Base-by-base conservation (phyloP, 2,329 filamentous ascomycete species). In the Pezizomycotina sp. region DNA sequence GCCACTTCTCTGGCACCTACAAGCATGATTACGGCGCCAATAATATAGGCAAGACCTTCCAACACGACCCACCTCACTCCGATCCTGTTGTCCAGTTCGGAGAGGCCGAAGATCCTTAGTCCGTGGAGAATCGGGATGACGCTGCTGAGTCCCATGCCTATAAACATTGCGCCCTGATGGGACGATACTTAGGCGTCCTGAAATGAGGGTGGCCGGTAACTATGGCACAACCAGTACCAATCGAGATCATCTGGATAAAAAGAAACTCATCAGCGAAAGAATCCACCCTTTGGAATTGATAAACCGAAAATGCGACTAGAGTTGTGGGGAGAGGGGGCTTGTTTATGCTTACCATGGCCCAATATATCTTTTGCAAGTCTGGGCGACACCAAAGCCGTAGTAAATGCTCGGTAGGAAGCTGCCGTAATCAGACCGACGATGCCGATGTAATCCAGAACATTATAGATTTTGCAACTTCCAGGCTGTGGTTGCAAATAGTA, bases 381-480 rank as follows among this genome's bases (percentile, higher is more conserved):
- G 69, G 45, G 74, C 61, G 52, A 76, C 82, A 51, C 70, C 80
- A 55, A 92, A 82, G 3, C 77, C 83, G 56, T 91, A 92, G 57
- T 81, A 89, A 41, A 98, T 58, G 31, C 79, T 77, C 2, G 89
- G 84, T 28, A 95, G 71, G 53, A 86, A 92, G 55, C 77, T 86
- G 5, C 89, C 89, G 86, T 79, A 41, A 95, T 95, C 48, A 98
- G 62, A 31, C 75, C 71, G 19, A 95, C 80, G 49, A 98, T 98
- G 5, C 89, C 89, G 4, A 86, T 71, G 55, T 98, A 95, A 55
- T 98, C 89, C 38, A 95, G 62, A 56, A 92, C 81, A 56, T 95
- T 95, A 7, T 84, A 84, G 63, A 82, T 79, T 44, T 74, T 2
- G 77, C 74, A 9, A 93, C 80, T 2, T 60, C 58, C 23, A 72